Conservation (phyloP, 169 alveolate species). For the Eimeria necatrix region DNA sequence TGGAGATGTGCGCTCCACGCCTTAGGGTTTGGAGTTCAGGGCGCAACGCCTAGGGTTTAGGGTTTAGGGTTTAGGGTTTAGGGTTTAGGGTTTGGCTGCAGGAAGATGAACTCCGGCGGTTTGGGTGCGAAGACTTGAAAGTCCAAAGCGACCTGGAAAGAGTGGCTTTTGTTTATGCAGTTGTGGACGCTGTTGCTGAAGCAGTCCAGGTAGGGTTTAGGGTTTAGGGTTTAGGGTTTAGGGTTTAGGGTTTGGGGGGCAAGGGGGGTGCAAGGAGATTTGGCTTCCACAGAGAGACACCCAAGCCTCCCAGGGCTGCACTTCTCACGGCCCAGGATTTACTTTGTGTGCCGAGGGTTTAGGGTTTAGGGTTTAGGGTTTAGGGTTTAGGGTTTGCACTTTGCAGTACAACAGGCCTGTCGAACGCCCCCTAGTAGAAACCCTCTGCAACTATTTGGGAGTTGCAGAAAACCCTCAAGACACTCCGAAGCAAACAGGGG, state of each 20-base stretch:
- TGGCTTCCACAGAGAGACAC: too few species aligned
- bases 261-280: too few species aligned
- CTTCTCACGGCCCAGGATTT: too few species aligned
- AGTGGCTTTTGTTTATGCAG: background rate
- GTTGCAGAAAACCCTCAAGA: background rate
- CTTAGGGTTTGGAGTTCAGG: too few species aligned
- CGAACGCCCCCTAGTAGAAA: background rate
- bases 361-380: constrained; percentile 24
- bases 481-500: background rate
- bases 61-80: too few species aligned
- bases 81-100: constrained; percentile 39
- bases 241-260: too few species aligned
- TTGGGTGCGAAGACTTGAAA: constrained; percentile 24
- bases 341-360: too few species aligned
- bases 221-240: too few species aligned
- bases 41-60: too few species aligned
- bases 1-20: too few species aligned
- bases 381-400: constrained; percentile 33
- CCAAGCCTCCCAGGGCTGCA: too few species aligned
- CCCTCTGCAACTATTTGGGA: background rate
- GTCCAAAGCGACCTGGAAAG: background rate
- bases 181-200: constrained; percentile 40
- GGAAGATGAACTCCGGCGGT: constrained; percentile 21
- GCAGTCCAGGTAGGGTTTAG: too few species aligned
- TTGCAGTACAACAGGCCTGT: constrained; percentile 22